A percentile compares a stretch with the other conserved stretches of the same genome.
Evolutionary conservation across 768 basidiomycete genomes (phyloP).

Genomic region (Boletus rubescentipes): DNA sequence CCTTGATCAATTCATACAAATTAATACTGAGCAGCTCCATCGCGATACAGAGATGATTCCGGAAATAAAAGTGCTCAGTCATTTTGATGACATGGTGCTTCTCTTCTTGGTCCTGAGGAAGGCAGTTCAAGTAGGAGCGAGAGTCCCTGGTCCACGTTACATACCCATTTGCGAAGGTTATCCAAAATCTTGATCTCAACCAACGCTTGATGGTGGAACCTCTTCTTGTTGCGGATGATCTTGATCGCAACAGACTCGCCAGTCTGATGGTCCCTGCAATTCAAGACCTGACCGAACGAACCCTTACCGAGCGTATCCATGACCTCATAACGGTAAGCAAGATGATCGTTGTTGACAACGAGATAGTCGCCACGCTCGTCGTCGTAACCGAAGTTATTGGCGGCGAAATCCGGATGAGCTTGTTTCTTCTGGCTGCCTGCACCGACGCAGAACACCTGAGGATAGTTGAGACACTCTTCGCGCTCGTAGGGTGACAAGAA

Average conservation of each 20-base stretch:
- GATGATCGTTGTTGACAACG: conserved; percentile 86
- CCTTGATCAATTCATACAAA: conserved; percentile 98
- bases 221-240: conserved; percentile 98
- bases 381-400: conserved; percentile 94
- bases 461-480: conserved; percentile 88
- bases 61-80: conserved; percentile 98
- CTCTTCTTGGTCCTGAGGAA: conserved; percentile 88
- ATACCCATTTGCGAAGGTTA: conserved; percentile 94
- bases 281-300: conserved; percentile 95
- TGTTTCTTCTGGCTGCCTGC: conserved; percentile 79
- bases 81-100: conserved; percentile 97
- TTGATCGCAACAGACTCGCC: conserved; percentile 98
- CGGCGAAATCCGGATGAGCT: conserved; percentile 66
- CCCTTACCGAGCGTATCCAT: conserved; percentile 94
- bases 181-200: conserved; percentile 99
- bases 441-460: conserved; percentile 80
- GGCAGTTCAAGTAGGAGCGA: background rate
- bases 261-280: conserved; percentile 93
- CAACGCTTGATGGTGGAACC: conserved; percentile 96
- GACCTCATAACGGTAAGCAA: conserved; percentile 96
- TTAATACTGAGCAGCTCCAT: conserved; percentile 99
- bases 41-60: conserved; percentile 95
- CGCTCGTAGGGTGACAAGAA: conserved; percentile 85
- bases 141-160: conserved; percentile 27
- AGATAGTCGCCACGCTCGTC: conserved; percentile 98